Base-by-base conservation (phyloP, 2,329 filamentous ascomycete genomes). In the Botryotinia convoluta region DNA sequence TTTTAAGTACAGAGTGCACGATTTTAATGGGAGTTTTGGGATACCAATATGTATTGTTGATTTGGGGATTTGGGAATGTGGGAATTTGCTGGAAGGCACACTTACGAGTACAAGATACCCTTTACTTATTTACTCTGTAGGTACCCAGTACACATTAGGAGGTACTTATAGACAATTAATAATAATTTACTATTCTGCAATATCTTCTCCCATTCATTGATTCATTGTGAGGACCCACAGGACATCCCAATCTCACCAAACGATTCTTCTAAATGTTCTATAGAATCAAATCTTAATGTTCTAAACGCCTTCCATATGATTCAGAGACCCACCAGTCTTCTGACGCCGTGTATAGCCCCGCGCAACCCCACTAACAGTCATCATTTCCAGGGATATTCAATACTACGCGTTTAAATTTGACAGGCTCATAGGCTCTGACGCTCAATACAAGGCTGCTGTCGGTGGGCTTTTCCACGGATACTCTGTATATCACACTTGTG, bases 371-470 rank as follows among this genome's bases (percentile, higher is more conserved):
- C 57, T 62, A 64, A 44, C 59, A 2, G 42, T 29, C 29, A 54
- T 67, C 63, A 71, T 54, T 51, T 64, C 39, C 59, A 62, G 45
- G 69, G 59, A 71, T 71, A 22, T 71, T 18, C 12, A 32, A 54
- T 7, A 62, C 44, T 64, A 61, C 69, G 69, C 69, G 69, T 71
- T 45, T 71, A 71, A 54, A 71, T 54, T 39, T 71, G 59, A 63
- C 39, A 48, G 69, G 59, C 57, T 63, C 44, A 62, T 26, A 71
- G 69, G 59, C 59, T 45, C 44, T 22, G 4, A 51, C 22, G 42
- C 18, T 42, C n/a, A 44, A 29, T 29, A 63, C 44, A 62, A 45
- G 59, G 57, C 42, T 44, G 68, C n/a, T n/a, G 54, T 22, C 22
- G 20, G 63, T 51, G 44, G 63, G 63, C 48, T 51, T 16, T 51